These are phyloP conservation scores for Vickermania ingenoplastis DNA, from an alignment of 208 protist genomes.

Conservation along the genomic window DNA sequence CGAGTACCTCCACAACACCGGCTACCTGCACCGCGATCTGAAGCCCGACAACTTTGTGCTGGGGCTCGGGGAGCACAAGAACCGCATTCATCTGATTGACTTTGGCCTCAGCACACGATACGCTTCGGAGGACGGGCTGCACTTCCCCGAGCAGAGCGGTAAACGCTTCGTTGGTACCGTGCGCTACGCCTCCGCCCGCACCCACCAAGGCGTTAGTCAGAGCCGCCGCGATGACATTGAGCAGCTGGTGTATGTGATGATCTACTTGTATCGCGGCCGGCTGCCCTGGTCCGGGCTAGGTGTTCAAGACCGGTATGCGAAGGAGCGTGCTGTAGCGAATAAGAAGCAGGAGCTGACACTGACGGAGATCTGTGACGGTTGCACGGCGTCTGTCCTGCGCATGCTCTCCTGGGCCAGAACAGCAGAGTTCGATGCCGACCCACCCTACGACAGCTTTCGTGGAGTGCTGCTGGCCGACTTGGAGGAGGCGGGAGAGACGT, in stretches of 20 bases:
- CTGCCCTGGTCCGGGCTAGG: conserved; percentile 94
- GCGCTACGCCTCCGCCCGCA: conserved; percentile 94
- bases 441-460: no score
- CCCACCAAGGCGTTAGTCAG: conserved; percentile 91
- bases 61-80: conserved; percentile 76
- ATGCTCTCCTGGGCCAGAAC: no score
- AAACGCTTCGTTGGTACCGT: conserved; percentile 95
- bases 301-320: conserved; percentile 68
- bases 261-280: conserved; percentile 92
- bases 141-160: conserved; percentile 63
- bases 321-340: no score
- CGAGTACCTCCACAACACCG: conserved; percentile 96
- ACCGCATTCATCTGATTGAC: conserved; percentile 87
- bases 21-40: conserved; percentile 97
- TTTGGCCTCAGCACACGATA: conserved; percentile 91
- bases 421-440: no score
- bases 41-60: conserved; percentile 99
- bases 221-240: conserved; percentile 85
- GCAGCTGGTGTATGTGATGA: conserved; percentile 88
- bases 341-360: no score
- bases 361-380: no score
- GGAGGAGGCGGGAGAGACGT: no score
- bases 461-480: no score
- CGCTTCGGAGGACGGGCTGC: conserved; percentile 36
- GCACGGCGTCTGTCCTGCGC: no score